Conservation (phyloP, 495 filamentous ascomycete species). For the Friedmanniomyces endolithicus region DNA sequence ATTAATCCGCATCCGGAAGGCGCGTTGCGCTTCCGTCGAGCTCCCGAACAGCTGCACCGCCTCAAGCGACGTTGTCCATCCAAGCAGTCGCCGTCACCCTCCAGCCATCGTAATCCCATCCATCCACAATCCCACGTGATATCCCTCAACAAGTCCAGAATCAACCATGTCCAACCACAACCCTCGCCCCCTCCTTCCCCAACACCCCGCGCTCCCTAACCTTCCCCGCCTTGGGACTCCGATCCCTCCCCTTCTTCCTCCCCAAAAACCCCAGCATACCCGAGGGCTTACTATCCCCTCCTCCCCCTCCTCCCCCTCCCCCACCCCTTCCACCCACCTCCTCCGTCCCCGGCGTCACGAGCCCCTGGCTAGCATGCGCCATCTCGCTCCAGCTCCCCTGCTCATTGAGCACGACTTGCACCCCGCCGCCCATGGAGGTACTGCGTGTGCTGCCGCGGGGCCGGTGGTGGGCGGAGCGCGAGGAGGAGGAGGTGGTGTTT, state of each 20-base stretch:
- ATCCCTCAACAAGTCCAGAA: background rate
- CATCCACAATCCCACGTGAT: background rate
- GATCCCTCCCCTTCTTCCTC: conserved; percentile 76
- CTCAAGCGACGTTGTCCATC: too few species aligned
- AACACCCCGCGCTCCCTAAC: conserved; percentile 76
- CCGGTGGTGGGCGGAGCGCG: conserved; percentile 21
- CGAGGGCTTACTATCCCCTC: too few species aligned
- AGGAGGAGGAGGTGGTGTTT: conserved; percentile 5
- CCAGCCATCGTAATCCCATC: too few species aligned
- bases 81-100: too few species aligned
- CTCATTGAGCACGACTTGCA: conserved; percentile 83
- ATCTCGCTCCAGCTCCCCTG: conserved; percentile 84
- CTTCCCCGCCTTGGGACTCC: conserved; percentile 67
- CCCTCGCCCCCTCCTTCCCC: conserved; percentile 86
- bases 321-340: conserved; percentile 1
- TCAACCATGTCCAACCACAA: conserved; percentile 27
- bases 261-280: conserved; percentile 85
- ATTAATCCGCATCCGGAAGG: too few species aligned
- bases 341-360: conserved; percentile 26
- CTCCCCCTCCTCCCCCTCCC: too few species aligned
- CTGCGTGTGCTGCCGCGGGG: conserved; percentile 44
- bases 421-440: conserved; percentile 66
- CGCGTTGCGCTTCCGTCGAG: too few species aligned
- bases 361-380: conserved; percentile 66
- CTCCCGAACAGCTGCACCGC: too few species aligned